Evolutionary conservation across 73 alveolate genomes (phyloP).

Genomic region (Effrenium voratum): DNA sequence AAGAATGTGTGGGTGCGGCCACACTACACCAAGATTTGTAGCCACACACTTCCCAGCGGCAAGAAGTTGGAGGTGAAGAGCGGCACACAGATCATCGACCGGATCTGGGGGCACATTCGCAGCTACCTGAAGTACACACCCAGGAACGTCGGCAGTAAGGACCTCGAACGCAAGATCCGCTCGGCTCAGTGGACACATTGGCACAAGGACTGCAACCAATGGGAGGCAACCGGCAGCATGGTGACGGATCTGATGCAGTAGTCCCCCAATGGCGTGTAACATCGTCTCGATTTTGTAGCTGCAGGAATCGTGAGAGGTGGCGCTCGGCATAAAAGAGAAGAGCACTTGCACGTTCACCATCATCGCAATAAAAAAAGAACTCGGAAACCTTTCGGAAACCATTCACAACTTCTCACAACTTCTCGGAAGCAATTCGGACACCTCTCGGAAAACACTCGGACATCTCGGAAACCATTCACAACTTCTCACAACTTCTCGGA

Average conservation of each 20-base stretch:
- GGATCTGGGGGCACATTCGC: slow-evolving; percentile 18
- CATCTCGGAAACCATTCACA: no score
- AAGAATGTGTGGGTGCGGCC: slow-evolving; percentile 19
- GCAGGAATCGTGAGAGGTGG: no score
- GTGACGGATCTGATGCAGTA: not conserved
- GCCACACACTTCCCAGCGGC: not conserved
- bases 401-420: no score
- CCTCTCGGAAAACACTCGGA: no score
- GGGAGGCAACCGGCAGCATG: not conserved
- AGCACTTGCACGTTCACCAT: no score
- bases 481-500: no score
- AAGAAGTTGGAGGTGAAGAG: not conserved
- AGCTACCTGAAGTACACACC: not conserved
- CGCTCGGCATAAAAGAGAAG: no score
- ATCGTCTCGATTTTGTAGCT: no score
- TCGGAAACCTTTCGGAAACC: no score
- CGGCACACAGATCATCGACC: slow-evolving; percentile 61
- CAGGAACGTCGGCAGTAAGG: not conserved
- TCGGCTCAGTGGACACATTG: slow-evolving; percentile 28
- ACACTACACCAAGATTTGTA: not conserved
- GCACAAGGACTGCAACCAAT: not conserved
- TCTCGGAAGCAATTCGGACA: no score
- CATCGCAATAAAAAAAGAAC: no score
- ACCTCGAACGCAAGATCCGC: not conserved
- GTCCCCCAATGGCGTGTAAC: no score